These are phyloP conservation scores for Cocos nucifera DNA, from an alignment of 176 grass and related monocot species.

Conservation along the genomic window DNA sequence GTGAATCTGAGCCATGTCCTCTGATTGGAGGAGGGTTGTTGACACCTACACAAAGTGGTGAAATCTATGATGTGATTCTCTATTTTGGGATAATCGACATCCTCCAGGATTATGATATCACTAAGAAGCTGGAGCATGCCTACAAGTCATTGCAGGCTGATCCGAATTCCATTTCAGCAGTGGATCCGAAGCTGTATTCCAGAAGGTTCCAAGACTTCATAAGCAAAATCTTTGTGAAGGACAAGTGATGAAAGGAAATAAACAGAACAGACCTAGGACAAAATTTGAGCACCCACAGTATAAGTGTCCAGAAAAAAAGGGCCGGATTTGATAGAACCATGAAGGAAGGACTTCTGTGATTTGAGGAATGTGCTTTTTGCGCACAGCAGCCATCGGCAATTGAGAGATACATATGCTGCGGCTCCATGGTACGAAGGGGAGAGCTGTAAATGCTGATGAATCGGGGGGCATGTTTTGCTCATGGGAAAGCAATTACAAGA, in stretches of 20 bases:
- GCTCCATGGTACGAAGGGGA: too few relatives aligned
- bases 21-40: conserved; percentile 48
- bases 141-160: conserved; percentile 88
- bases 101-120: conserved; percentile 32
- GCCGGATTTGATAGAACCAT: too few relatives aligned
- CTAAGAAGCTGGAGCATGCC: conserved; percentile 61
- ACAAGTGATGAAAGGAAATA: background rate
- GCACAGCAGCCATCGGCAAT: too few relatives aligned
- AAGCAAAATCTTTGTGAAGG: conserved; percentile 76
- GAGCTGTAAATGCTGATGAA: background rate
- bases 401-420: too few relatives aligned
- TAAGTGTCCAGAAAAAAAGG: too few relatives aligned
- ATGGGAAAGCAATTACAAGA: background rate
- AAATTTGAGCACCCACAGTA: too few relatives aligned
- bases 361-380: too few relatives aligned
- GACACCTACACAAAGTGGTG: conserved; percentile 38
- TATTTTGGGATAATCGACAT: conserved; percentile 98
- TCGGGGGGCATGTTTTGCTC: background rate
- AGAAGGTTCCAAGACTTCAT: conserved; percentile 96
- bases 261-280: too few relatives aligned
- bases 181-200: conserved; percentile 87
- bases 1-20: conserved; percentile 35
- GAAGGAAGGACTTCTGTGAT: too few relatives aligned
- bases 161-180: conserved; percentile 81
- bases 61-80: conserved; percentile 62